A percentile compares a stretch with the other conserved stretches of the same genome.
phyloP scores from a whole-genome alignment of 805 yeast genomes.

The Wickerhamomyces chaumierensis region DNA sequence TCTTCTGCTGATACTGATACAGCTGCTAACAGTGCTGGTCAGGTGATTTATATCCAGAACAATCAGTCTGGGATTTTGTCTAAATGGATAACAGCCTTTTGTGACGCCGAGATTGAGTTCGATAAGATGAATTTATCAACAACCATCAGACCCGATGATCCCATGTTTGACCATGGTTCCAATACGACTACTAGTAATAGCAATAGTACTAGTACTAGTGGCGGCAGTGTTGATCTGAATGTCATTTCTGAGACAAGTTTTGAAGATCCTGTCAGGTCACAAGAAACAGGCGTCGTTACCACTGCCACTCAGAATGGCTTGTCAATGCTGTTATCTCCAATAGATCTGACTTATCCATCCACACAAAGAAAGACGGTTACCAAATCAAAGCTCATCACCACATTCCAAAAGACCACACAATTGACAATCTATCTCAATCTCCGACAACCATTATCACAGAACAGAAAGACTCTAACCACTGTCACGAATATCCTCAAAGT shows the following conservation, averaged over 20 bases:
- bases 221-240: background rate
- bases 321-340: slow-evolving; percentile 16
- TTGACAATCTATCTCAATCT: slow-evolving; percentile 12
- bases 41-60: slow-evolving; percentile 16
- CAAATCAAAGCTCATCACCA: too few relatives aligned
- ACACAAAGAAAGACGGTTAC: too few relatives aligned
- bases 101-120: slow-evolving; percentile 22
- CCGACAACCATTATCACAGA: slow-evolving; percentile 4
- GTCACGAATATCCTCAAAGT: slow-evolving; percentile 15
- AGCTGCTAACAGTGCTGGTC: too few relatives aligned
- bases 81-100: slow-evolving; percentile 30
- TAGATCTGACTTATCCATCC: slow-evolving; percentile 6
- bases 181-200: too few relatives aligned
- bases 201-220: background rate
- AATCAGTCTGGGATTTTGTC: slow-evolving; percentile 21
- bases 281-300: too few relatives aligned
- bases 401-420: slow-evolving; percentile 7
- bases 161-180: background rate
- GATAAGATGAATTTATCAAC: slow-evolving; percentile 21
- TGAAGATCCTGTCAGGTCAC: too few relatives aligned
- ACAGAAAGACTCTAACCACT: slow-evolving; percentile 1
- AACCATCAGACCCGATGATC: slow-evolving; percentile 14
- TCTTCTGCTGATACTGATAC: too few relatives aligned
- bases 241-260: too few relatives aligned
- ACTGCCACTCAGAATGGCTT: slow-evolving; percentile 8